Percentiles rank a stretch among this genome's conserved stretches.
Conservation (phyloP, 768 basidiomycete species). For the Crassisporium funariophilum region DNA sequence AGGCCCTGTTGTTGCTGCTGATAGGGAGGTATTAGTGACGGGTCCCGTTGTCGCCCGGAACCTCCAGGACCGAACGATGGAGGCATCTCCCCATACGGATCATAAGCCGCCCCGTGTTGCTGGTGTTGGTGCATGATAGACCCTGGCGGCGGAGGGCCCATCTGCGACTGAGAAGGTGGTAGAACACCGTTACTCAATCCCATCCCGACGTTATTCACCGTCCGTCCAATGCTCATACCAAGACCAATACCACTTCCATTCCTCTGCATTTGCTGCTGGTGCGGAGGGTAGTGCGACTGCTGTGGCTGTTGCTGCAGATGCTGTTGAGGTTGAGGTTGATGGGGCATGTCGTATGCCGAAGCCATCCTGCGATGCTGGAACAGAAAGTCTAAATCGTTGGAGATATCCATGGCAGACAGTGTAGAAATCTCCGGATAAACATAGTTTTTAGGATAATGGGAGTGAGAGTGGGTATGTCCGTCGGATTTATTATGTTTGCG, state of each 20-base stretch:
- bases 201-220: constrained; percentile 13
- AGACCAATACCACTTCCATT: constrained; percentile 2
- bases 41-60: constrained; percentile 16
- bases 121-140: constrained; percentile 13
- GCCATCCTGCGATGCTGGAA: constrained; percentile 40
- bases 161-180: constrained; percentile 9
- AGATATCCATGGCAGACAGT: constrained; percentile 49
- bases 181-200: constrained; percentile 20
- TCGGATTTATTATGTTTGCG: constrained; percentile 28
- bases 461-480: constrained; percentile 18
- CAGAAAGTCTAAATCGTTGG: constrained; percentile 56
- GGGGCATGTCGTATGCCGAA: constrained; percentile 19
- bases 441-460: constrained; percentile 28
- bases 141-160: constrained; percentile 16
- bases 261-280: constrained; percentile 1
- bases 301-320: constrained; percentile 9
- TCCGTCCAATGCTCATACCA: constrained; percentile 7
- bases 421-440: constrained; percentile 50
- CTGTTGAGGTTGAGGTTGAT: constrained; percentile 8
- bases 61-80: constrained; percentile 14
- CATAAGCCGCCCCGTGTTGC: constrained; percentile 21
- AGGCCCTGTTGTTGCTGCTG: constrained; percentile 6
- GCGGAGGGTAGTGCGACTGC: constrained; percentile 3
- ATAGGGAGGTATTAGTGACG: constrained; percentile 2
- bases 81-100: constrained; percentile 17